A percentile compares a stretch with the other conserved stretches of the same genome.
Conservation (phyloP, 352 stramenopile species). For the Globisporangium sylvaticum region DNA sequence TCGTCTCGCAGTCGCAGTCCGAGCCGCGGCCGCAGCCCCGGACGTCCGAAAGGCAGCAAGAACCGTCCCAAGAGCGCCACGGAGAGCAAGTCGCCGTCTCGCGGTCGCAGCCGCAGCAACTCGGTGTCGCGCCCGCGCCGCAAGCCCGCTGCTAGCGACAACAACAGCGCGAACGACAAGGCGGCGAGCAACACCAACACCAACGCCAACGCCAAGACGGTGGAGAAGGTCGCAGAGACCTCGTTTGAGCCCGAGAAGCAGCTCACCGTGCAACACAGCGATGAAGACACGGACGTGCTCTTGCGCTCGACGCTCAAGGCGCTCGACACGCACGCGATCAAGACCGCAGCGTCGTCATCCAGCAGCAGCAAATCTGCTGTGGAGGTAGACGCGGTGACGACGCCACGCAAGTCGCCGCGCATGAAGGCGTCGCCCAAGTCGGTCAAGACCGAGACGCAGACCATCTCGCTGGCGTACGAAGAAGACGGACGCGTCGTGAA, state of each 20-base stretch:
- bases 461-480: conserved; percentile 53
- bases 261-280: conserved; percentile 28
- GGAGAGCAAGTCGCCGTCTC: conserved; percentile 29
- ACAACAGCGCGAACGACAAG: conserved; percentile 1
- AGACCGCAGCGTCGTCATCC: conserved; percentile 4
- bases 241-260: conserved; percentile 22
- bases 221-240: conserved; percentile 14
- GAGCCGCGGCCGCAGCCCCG: conserved; percentile 37
- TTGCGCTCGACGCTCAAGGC: conserved; percentile 46
- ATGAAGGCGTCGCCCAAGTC: conserved; percentile 12
- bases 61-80: conserved; percentile 12
- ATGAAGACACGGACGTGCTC: conserved; percentile 47
- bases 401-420: conserved; percentile 17
- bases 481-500: conserved; percentile 17
- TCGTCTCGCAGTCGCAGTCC: conserved; percentile 32
- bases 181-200: conserved; percentile 5
- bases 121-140: conserved; percentile 42
- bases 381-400: conserved; percentile 1
- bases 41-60: conserved; percentile 22
- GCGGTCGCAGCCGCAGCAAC: conserved; percentile 59
- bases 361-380: background rate
- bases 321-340: conserved; percentile 28
- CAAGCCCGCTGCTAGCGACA: background rate
- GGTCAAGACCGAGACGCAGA: conserved; percentile 24
- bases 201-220: background rate